A percentile compares a stretch with the other conserved stretches of the same genome.
phyloP scores from a whole-genome alignment of 2,329 filamentous ascomycete genomes.

The Diaporthe sp. region DNA sequence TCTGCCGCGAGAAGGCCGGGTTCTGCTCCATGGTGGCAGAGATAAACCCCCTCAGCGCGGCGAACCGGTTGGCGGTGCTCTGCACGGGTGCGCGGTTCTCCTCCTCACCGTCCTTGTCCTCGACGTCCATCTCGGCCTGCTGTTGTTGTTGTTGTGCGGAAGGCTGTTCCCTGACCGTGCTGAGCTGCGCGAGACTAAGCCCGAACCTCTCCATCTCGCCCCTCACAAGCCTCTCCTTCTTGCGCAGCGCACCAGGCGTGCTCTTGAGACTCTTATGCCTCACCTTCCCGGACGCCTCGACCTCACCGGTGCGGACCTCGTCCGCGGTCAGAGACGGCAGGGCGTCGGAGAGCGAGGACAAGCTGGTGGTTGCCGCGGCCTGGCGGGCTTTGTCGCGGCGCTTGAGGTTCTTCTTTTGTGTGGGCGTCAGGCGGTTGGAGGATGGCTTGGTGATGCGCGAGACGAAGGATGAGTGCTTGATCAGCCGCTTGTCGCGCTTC shows the following conservation, averaged over 20 bases:
- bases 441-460: constrained; percentile 76
- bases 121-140: constrained; percentile 31
- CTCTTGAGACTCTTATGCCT: constrained; percentile 79
- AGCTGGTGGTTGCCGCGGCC: constrained; percentile 70
- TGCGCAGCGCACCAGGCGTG: constrained; percentile 82
- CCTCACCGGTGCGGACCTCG: constrained; percentile 55
- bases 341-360: constrained; percentile 83
- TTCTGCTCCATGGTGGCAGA: constrained; percentile 91
- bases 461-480: constrained; percentile 84
- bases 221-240: constrained; percentile 82
- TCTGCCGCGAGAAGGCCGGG: constrained; percentile 69
- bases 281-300: constrained; percentile 62
- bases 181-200: constrained; percentile 82
- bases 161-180: constrained; percentile 47
- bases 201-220: constrained; percentile 87
- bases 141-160: constrained; percentile 32
- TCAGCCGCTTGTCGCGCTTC: constrained; percentile 85
- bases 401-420: constrained; percentile 52
- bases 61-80: constrained; percentile 72
- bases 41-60: constrained; percentile 85
- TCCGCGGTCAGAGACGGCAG: constrained; percentile 71
- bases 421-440: constrained; percentile 34
- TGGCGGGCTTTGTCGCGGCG: constrained; percentile 63
- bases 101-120: constrained; percentile 35
- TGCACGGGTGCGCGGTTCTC: constrained; percentile 37